These are phyloP conservation scores for Fusarium denticulatum DNA, from an alignment of 2,329 filamentous ascomycete genomes.

Conservation along the genomic window DNA sequence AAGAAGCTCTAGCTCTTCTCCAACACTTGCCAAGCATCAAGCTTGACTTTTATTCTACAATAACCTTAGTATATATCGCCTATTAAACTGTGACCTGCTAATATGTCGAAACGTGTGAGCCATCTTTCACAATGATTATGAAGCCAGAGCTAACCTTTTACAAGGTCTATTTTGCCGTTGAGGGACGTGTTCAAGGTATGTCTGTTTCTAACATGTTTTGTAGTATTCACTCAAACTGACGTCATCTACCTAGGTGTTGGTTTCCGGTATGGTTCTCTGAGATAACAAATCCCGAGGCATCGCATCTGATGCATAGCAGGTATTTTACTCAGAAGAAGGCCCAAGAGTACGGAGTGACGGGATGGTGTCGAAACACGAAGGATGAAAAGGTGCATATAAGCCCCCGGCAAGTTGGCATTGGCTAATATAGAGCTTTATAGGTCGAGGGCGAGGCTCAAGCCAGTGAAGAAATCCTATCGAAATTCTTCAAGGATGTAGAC, in stretches of 20 bases:
- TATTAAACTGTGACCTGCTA: neutral
- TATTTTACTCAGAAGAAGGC: slow-evolving; percentile 67
- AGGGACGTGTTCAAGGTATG: slow-evolving; percentile 76
- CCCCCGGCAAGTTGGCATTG: neutral
- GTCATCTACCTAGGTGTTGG: slow-evolving; percentile 59
- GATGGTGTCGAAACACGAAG: slow-evolving; percentile 70
- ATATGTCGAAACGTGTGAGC: slow-evolving; percentile 51
- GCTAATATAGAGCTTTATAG: slow-evolving; percentile 55
- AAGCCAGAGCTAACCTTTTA: neutral
- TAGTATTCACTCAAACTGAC: slow-evolving; percentile 37
- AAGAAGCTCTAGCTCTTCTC: neutral
- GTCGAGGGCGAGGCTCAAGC: slow-evolving; percentile 93
- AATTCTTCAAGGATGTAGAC: slow-evolving; percentile 79
- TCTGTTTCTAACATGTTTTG: neutral
- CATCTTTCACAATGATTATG: neutral
- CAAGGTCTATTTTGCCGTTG: slow-evolving; percentile 71
- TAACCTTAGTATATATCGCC: neutral
- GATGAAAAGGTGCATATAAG: slow-evolving; percentile 60
- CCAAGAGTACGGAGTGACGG: slow-evolving; percentile 60
- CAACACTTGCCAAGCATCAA: neutral
- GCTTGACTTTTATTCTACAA: neutral
- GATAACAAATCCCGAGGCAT: neutral
- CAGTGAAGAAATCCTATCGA: slow-evolving; percentile 68
- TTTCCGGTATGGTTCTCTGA: slow-evolving; percentile 56
- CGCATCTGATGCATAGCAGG: slow-evolving; percentile 45